Conservation (phyloP, 2,329 filamentous ascomycete species). For the Colletotrichum phormii region DNA sequence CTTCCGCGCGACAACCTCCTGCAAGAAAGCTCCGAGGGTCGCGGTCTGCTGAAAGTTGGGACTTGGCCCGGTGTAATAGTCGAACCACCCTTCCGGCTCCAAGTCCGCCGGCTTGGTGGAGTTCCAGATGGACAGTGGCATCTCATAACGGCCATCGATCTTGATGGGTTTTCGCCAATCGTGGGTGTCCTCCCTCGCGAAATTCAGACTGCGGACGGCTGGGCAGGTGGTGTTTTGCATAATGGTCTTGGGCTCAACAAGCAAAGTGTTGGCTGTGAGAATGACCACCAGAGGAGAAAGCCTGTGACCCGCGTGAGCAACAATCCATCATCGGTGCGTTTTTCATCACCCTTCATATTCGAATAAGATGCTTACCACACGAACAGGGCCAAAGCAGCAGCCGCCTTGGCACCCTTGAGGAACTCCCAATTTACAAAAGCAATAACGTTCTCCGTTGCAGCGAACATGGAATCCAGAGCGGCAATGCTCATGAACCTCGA, state of each 20-base stretch:
- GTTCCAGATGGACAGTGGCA: conserved; percentile 48
- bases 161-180: conserved; percentile 47
- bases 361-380: conserved; percentile 43
- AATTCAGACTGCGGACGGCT: conserved; percentile 47
- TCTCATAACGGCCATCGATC: conserved; percentile 43
- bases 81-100: conserved; percentile 43
- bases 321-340: background rate
- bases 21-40: conserved; percentile 42
- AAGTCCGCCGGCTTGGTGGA: conserved; percentile 41
- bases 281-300: conserved; percentile 51
- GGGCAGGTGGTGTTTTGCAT: conserved; percentile 45
- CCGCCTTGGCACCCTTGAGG: conserved; percentile 45
- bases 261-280: conserved; percentile 51
- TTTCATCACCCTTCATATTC: too few relatives aligned
- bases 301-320: conserved; percentile 31
- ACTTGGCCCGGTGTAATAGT: conserved; percentile 46
- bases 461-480: conserved; percentile 46
- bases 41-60: conserved; percentile 43
- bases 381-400: conserved; percentile 47
- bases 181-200: conserved; percentile 47
- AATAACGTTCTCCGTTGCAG: conserved; percentile 46
- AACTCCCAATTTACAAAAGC: conserved; percentile 45
- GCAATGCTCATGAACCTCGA: conserved; percentile 37
- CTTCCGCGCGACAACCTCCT: conserved; percentile 40
- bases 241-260: conserved; percentile 43